phyloP scores from a whole-genome alignment of 495 filamentous ascomycete genomes.

The Hyaloscypha finlandica region DNA sequence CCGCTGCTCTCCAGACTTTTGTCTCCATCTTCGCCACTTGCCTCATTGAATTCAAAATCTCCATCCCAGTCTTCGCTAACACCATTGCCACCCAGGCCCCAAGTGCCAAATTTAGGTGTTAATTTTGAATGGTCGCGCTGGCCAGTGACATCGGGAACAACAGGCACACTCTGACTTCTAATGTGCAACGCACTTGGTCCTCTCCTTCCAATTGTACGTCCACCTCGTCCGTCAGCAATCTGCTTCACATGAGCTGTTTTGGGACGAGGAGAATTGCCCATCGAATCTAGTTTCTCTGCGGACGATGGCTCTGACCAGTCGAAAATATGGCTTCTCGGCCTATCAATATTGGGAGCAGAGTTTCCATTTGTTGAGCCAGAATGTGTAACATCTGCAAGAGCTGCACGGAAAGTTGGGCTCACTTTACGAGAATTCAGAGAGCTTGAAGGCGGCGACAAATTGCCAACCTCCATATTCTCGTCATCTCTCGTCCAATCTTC shows the following conservation, averaged over 20 bases:
- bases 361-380: slow-evolving; percentile 34
- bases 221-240: slow-evolving; percentile 68
- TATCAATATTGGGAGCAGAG: slow-evolving; percentile 42
- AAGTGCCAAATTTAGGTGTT: slow-evolving; percentile 83
- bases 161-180: slow-evolving; percentile 94
- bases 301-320: slow-evolving; percentile 81
- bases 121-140: slow-evolving; percentile 59
- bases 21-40: slow-evolving; percentile 47
- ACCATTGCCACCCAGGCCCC: slow-evolving; percentile 80
- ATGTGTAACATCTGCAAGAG: slow-evolving; percentile 46
- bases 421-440: slow-evolving; percentile 40
- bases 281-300: slow-evolving; percentile 53
- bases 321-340: slow-evolving; percentile 67
- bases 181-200: slow-evolving; percentile 77
- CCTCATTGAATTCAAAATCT: slow-evolving; percentile 39
- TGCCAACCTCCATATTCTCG: slow-evolving; percentile 49
- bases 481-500: slow-evolving; percentile 62
- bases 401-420: slow-evolving; percentile 46
- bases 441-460: slow-evolving; percentile 56
- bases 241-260: slow-evolving; percentile 93
- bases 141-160: slow-evolving; percentile 63
- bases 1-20: slow-evolving; percentile 49
- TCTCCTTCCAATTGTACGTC: slow-evolving; percentile 72
- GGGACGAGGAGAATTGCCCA: slow-evolving; percentile 66
- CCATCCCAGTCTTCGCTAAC: slow-evolving; percentile 38